Percentiles rank a stretch among this genome's conserved stretches.
Conservation (phyloP, 1,139 yeast genomes). For the Petasospora fabianii region DNA sequence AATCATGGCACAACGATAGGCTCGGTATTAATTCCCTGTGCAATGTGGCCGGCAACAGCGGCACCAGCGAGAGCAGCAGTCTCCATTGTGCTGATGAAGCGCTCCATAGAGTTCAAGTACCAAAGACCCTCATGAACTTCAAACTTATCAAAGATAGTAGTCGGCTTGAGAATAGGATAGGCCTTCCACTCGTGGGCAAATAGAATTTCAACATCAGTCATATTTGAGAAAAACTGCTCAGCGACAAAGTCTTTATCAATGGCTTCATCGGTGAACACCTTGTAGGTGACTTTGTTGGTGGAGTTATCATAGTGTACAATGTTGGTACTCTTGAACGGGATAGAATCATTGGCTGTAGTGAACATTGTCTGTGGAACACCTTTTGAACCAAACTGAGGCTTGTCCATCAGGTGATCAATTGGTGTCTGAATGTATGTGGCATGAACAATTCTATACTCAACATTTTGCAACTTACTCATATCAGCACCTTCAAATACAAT, state of each 20-base stretch:
- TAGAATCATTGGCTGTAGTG: constrained; percentile 23
- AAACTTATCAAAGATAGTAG: constrained; percentile 27
- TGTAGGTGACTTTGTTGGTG: constrained; percentile 28
- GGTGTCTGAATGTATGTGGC: constrained; percentile 29
- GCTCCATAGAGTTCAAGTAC: constrained; percentile 41
- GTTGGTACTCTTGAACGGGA: constrained; percentile 32
- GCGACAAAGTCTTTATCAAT: constrained; percentile 40
- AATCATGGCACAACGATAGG: constrained; percentile 11
- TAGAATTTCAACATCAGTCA: constrained; percentile 23
- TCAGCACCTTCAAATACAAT: constrained; percentile 20
- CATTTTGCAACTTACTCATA: constrained; percentile 15
- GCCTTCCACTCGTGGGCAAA: constrained; percentile 35
- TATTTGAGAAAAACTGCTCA: constrained; percentile 26
- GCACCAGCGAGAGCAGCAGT: constrained; percentile 46
- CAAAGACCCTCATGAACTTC: constrained; percentile 31
- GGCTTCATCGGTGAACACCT: constrained; percentile 27
- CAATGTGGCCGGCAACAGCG: constrained; percentile 36
- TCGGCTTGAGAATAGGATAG: constrained; percentile 34
- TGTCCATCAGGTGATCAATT: constrained; percentile 12
- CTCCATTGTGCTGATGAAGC: constrained; percentile 46
- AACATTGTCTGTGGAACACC: constrained; percentile 31
- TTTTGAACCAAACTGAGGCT: constrained; percentile 15
- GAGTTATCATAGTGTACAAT: too few species aligned
- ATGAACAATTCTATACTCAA: constrained; percentile 31
- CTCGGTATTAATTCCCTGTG: constrained; percentile 18